Base-by-base conservation (phyloP, 225 moss, liverwort and hornwort species). In the Anthoceros angustus region DNA sequence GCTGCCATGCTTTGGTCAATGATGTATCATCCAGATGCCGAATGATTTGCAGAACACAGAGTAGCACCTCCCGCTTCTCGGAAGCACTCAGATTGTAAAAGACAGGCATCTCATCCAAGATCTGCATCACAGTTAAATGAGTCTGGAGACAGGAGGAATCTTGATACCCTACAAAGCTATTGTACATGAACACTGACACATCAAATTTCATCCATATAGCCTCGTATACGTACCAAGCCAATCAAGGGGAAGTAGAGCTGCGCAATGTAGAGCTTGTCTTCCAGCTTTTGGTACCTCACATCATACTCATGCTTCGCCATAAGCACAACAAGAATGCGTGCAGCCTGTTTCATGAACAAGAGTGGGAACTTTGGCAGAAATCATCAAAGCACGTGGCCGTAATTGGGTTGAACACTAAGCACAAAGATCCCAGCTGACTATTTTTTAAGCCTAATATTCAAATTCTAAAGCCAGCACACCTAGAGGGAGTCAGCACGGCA, bases 291-390 rank as follows among this genome's bases (percentile, higher is more conserved):
- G 62, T 94, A 94, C 20, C 93, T 87, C 68, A 74, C 76, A 78
- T 94, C 93, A 63, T 87, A 90, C 68, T 94, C 87, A 82, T 94
- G 93, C 75, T 94, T 94, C 70, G 90, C 87, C 87, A 94, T 81
- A 39, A 94, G 80, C 67, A 86, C 86, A 66, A 87, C 93, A 70
- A 94, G 78, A 66, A 94, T 87, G 66, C 93, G 81, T 71, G 87
- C 84, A 69, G 93, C 93, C 93, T 90, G 49, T 39, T 72, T 39
- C 65, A 68, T 42, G 62, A 42, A 70, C 69, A 68, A 72, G 0
- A 55, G 55, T 23, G 18, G 55, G 18, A 32, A 32, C 4, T 4
- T 45, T 62, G 63, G 60, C 39, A 25, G 25, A 41, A 66, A 65
- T 26, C 64, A 42, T 18, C 32, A 32, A 32, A 1, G 32, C 32